phyloP scores from a whole-genome alignment of 768 basidiomycete genomes.

The Tulasnella calospora region DNA sequence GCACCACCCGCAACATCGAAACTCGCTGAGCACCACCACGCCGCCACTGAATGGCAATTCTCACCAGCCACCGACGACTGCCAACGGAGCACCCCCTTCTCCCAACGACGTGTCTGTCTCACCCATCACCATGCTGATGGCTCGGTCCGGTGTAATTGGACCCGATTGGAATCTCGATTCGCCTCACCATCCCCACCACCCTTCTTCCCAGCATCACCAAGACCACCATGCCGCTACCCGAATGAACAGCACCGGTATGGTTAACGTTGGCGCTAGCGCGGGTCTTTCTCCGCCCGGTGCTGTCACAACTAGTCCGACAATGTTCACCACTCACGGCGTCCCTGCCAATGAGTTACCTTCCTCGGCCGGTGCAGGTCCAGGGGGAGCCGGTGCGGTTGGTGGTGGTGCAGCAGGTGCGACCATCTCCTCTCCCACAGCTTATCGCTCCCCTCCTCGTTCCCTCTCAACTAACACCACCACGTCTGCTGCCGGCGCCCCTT shows the following conservation, averaged over 20 bases:
- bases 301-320: conserved; percentile 4
- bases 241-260: neutral
- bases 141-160: conserved; percentile 16
- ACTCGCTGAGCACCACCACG: neutral
- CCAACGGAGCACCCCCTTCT: neutral
- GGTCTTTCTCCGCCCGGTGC: conserved; percentile 3
- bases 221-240: neutral
- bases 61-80: neutral
- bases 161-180: conserved; percentile 12
- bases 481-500: neutral
- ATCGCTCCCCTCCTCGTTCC: conserved; percentile 1
- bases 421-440: neutral
- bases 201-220: neutral
- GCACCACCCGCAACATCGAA: neutral
- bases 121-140: conserved; percentile 9
- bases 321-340: neutral
- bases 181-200: neutral
- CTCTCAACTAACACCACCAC: neutral
- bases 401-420: neutral
- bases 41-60: neutral
- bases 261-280: neutral
- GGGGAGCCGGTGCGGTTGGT: neutral
- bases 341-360: neutral
- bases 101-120: conserved; percentile 13
- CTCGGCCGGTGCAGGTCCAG: neutral